Conservation (phyloP, 345 rosid species). For the Syzygium oleosum region DNA sequence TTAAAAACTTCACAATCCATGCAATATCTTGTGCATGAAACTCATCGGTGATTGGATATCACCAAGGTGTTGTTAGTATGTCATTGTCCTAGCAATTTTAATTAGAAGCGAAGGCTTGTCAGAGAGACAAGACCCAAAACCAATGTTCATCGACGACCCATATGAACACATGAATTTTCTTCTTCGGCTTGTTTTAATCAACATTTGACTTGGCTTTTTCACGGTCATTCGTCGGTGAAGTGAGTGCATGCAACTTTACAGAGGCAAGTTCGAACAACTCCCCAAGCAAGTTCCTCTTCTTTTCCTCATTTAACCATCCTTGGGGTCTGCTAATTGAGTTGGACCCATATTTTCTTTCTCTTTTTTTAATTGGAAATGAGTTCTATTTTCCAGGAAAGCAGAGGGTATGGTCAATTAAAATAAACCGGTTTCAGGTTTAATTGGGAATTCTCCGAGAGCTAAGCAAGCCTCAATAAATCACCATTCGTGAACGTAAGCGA, state of each 20-base stretch:
- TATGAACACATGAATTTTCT: too few relatives aligned
- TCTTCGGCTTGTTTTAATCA: too few relatives aligned
- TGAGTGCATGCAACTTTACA: not conserved
- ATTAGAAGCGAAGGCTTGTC: too few relatives aligned
- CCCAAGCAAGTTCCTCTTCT: not conserved
- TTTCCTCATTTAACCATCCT: not conserved
- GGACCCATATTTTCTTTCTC: not conserved
- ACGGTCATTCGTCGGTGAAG: not conserved
- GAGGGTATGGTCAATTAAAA: not conserved
- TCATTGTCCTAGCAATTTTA: too few relatives aligned
- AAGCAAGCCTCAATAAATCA: not conserved
- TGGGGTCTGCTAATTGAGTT: not conserved
- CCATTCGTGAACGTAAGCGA: not conserved
- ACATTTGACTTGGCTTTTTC: too few relatives aligned
- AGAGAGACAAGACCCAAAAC: too few relatives aligned
- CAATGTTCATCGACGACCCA: too few relatives aligned
- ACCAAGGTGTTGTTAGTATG: too few relatives aligned
- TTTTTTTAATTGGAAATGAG: not conserved
- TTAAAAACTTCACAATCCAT: too few relatives aligned
- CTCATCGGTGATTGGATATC: too few relatives aligned
- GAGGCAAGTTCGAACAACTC: not conserved
- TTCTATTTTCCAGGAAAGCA: not conserved
- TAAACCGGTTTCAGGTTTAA: not conserved
- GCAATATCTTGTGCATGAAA: too few relatives aligned
- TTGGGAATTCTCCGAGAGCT: not conserved